Percentiles rank a stretch among this genome's conserved stretches.
These are phyloP conservation scores for Rickenella mellea DNA, from an alignment of 768 basidiomycete species.

Conservation along the genomic window DNA sequence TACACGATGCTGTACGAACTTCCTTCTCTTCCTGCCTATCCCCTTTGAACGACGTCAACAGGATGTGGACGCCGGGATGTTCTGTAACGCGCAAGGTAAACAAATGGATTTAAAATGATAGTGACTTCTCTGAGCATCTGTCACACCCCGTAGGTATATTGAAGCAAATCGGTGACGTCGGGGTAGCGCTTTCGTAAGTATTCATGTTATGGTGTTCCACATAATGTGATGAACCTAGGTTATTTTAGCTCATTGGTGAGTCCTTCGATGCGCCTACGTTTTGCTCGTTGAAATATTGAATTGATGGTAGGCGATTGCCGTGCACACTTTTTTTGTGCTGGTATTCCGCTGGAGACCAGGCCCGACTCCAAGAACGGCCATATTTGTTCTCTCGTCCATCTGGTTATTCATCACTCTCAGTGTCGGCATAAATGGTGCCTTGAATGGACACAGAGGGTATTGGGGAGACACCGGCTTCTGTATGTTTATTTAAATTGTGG, in stretches of 20 bases:
- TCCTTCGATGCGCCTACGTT: conserved; percentile 1
- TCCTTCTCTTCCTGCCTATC: not conserved
- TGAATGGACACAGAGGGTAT: conserved; percentile 25
- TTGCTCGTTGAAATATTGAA: conserved; percentile 1
- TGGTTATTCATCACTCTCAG: conserved; percentile 32
- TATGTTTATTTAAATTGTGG: conserved; percentile 12
- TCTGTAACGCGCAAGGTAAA: conserved; percentile 27
- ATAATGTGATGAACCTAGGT: not conserved
- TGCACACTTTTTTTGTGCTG: conserved; percentile 29
- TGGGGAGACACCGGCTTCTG: conserved; percentile 35
- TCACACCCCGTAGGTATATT: conserved; percentile 18
- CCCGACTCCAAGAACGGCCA: conserved; percentile 20
- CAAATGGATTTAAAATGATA: conserved; percentile 1
- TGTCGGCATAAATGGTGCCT: conserved; percentile 26
- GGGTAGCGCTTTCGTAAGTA: conserved; percentile 28
- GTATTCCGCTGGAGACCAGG: conserved; percentile 22
- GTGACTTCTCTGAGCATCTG: not conserved
- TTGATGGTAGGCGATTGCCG: conserved; percentile 23
- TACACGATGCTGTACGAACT: conserved; percentile 19
- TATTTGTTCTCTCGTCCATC: conserved; percentile 23
- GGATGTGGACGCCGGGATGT: conserved; percentile 19
- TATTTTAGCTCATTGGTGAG: conserved; percentile 12
- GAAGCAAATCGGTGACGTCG: conserved; percentile 31
- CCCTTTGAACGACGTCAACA: conserved; percentile 6
- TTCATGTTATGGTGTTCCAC: not conserved